Base-by-base conservation (phyloP, 805 yeast species). In the Suhomyces sp. region DNA sequence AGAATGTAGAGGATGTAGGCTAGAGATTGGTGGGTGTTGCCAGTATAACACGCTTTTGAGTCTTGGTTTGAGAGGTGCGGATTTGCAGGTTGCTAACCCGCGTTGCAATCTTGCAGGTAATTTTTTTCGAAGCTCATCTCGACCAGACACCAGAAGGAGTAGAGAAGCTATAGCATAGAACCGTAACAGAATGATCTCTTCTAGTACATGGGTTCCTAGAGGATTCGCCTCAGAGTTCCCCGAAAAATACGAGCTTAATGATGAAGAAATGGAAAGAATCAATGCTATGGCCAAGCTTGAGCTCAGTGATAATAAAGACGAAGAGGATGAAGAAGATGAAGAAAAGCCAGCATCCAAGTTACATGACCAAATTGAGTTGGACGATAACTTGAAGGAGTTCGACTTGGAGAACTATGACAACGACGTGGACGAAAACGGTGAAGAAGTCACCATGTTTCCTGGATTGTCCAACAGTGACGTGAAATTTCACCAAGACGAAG, bases 201-300 rank as follows among this genome's bases (percentile, higher is more conserved):
- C 97, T 26, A 85, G 94, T 47, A 76, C 86, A 49, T 94, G 99
- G 98, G 97, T 93, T 23, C 97, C 98, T 48, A 83, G 97, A 64
- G 99, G 99, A 5, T 88, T 80, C 69, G 96, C 99, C 27, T 82
- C 96, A 38, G 97, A 92, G 69, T 89, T 86, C 66, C 98, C 99
- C 5, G 90, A 84, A 63, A 83, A 87, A 65, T 91, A 90, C 63
- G 96, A 90, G 60, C 74, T 93, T 51, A 86, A 91, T 60, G 98
- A 94, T 57, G 93, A 82, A 55, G 99, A 94, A 72, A 86, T 94
- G 89, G 93, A 84, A 53, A 82, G 97, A 72, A 91, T 94, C 66
- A 82, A 86, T 56, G 83, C 85, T 59, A 80, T 94, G 83, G 96
- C 98, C 50, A 82, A 87, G 54, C 75, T 91, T 60, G 90, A 92